Conservation (phyloP, 2,329 filamentous ascomycete species). For the Aspergillus vadensis region DNA sequence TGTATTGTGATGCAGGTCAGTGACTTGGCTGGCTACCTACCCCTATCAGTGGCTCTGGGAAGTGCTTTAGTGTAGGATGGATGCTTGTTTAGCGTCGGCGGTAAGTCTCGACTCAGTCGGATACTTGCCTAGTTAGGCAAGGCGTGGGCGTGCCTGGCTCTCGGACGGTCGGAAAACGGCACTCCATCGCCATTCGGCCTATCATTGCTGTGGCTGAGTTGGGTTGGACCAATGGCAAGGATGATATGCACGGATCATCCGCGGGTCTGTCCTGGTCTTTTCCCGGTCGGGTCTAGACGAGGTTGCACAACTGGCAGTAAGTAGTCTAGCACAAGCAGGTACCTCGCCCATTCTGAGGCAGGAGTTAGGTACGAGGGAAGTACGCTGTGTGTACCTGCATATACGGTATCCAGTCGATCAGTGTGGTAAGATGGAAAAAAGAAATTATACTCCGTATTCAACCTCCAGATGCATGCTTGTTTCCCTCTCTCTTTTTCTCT, state of each 20-base stretch:
- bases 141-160: slow-evolving; percentile 3
- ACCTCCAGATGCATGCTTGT: neutral
- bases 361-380: neutral
- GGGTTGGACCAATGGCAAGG: slow-evolving; percentile 4
- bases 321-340: neutral
- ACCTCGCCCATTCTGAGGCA: neutral
- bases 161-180: slow-evolving; percentile 2
- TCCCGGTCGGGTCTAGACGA: neutral
- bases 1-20: neutral
- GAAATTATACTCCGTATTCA: neutral
- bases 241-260: slow-evolving; percentile 11
- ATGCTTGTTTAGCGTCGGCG: slow-evolving; percentile 4
- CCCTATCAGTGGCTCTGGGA: neutral
- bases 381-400: slow-evolving; percentile 1
- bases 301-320: neutral
- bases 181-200: slow-evolving; percentile 1
- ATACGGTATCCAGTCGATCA: neutral
- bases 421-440: neutral
- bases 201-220: slow-evolving; percentile 11
- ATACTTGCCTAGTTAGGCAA: slow-evolving; percentile 2
- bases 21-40: neutral
- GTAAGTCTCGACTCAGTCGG: slow-evolving; percentile 8
- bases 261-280: neutral
- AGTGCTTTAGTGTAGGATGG: neutral
- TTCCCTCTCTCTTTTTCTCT: neutral